Evolutionary conservation across 1,284 basidiomycete species (phyloP).

Genomic region (Leucoagaricus sp.): DNA sequence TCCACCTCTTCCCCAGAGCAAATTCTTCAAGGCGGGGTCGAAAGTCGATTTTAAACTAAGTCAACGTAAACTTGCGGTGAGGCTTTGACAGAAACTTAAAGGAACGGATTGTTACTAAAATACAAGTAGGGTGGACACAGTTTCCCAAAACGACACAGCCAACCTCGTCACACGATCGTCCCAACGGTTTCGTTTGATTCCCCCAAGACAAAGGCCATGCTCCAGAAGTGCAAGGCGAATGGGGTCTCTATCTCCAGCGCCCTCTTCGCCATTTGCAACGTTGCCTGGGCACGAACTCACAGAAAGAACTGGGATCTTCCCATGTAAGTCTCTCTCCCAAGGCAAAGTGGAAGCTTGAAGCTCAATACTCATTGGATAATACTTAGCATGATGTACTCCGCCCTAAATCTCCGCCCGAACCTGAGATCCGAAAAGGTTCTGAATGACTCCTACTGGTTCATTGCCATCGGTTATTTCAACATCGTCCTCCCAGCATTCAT

Average conservation of each 20-base stretch:
- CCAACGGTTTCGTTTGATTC: conserved; percentile 60
- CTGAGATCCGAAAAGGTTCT: conserved; percentile 43
- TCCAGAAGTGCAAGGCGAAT: conserved; percentile 66
- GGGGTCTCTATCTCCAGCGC: conserved; percentile 77
- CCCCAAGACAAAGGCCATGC: conserved; percentile 55
- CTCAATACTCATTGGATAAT: not conserved
- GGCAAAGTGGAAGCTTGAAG: too few species aligned
- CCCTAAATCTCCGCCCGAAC: conserved; percentile 72
- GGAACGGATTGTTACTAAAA: not conserved
- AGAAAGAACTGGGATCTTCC: conserved; percentile 51
- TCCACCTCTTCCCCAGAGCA: conserved; percentile 33
- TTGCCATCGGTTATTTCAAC: conserved; percentile 81
- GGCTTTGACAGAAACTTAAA: conserved; percentile 18
- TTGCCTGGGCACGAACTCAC: conserved; percentile 65
- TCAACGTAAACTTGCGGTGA: conserved; percentile 53
- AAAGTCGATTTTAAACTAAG: conserved; percentile 56
- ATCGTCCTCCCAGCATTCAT: conserved; percentile 71
- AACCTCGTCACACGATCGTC: conserved; percentile 61
- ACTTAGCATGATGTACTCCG: conserved; percentile 75
- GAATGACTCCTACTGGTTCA: conserved; percentile 72
- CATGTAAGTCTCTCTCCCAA: conserved; percentile 39
- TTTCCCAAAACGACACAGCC: conserved; percentile 52
- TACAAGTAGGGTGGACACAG: conserved; percentile 60
- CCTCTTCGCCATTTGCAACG: conserved; percentile 72
- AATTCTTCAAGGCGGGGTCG: conserved; percentile 46